Evolutionary conservation across 352 stramenopile genomes (phyloP).

Genomic region (Peronosclerospora sorghi): DNA sequence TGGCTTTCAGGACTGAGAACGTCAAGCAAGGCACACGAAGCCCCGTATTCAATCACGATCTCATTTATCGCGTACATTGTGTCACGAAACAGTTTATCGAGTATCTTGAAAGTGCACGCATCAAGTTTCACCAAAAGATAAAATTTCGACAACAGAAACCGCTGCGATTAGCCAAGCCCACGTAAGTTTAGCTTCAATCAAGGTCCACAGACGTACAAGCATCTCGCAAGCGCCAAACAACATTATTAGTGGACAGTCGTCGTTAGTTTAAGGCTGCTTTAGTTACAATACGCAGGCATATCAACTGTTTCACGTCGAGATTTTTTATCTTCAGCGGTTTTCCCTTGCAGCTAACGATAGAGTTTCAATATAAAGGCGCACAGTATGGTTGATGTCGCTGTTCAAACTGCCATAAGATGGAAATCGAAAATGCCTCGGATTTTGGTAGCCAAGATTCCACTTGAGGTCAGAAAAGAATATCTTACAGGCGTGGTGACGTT

Average conservation of each 20-base stretch:
- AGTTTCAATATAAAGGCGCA: constrained; percentile 5
- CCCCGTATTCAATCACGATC: constrained; percentile 85
- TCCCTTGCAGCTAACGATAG: not conserved
- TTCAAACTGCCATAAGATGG: not conserved
- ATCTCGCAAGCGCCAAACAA: constrained; percentile 21
- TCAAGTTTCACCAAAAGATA: constrained; percentile 83
- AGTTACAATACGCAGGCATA: too few species aligned
- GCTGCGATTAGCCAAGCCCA: constrained; percentile 49
- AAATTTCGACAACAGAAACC: constrained; percentile 64
- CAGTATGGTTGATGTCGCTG: constrained; percentile 1
- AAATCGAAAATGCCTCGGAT: constrained; percentile 9
- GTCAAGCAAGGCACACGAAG: constrained; percentile 84
- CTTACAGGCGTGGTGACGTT: not conserved
- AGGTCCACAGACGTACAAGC: constrained; percentile 38
- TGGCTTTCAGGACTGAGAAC: constrained; percentile 87
- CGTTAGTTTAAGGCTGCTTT: too few species aligned
- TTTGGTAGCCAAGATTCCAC: not conserved
- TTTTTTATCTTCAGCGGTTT: too few species aligned
- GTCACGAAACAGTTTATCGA: constrained; percentile 84
- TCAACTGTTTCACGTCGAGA: constrained; percentile 7
- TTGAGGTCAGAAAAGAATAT: not conserved
- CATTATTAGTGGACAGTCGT: too few species aligned
- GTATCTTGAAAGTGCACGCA: constrained; percentile 66
- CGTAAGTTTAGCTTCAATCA: constrained; percentile 41
- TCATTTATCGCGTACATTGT: constrained; percentile 75